Percentiles rank a stretch among this genome's conserved stretches.
Conservation (phyloP, 805 yeast species). For the Cyberlindnera japonica region DNA sequence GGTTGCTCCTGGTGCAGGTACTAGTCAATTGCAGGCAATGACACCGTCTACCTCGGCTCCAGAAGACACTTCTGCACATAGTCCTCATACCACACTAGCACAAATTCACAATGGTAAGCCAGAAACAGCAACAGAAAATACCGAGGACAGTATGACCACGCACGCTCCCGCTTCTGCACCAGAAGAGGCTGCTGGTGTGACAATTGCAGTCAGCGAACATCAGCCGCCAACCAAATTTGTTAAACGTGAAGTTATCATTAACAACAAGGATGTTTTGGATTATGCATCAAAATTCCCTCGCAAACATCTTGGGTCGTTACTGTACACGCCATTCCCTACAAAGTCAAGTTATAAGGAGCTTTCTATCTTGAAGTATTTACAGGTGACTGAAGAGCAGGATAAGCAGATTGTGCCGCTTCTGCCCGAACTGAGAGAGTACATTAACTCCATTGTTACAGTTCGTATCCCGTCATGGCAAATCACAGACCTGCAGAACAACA, state of each 20-base stretch:
- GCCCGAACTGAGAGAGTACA: constrained; percentile 35
- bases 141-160: too few species aligned
- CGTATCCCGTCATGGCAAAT: constrained; percentile 28
- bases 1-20: not conserved
- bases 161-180: not conserved
- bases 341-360: constrained; percentile 32
- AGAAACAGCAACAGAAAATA: too few species aligned
- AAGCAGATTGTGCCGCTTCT: constrained; percentile 25
- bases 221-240: constrained; percentile 17
- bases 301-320: constrained; percentile 47
- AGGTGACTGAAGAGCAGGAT: constrained; percentile 3
- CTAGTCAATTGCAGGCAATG: not conserved
- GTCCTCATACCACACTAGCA: not conserved
- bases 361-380: constrained; percentile 8
- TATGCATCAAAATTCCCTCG: constrained; percentile 42
- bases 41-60: not conserved
- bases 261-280: constrained; percentile 38
- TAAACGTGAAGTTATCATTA: constrained; percentile 29
- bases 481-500: constrained; percentile 24
- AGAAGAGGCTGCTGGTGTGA: not conserved
- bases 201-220: not conserved
- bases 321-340: constrained; percentile 57
- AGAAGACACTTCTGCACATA: not conserved
- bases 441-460: constrained; percentile 36
- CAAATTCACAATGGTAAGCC: not conserved